Percentiles rank a stretch among this genome's conserved stretches.
These are phyloP conservation scores for Magnaporthiopsis incrustans DNA, from an alignment of 2,329 filamentous ascomycete genomes.

Conservation along the genomic window DNA sequence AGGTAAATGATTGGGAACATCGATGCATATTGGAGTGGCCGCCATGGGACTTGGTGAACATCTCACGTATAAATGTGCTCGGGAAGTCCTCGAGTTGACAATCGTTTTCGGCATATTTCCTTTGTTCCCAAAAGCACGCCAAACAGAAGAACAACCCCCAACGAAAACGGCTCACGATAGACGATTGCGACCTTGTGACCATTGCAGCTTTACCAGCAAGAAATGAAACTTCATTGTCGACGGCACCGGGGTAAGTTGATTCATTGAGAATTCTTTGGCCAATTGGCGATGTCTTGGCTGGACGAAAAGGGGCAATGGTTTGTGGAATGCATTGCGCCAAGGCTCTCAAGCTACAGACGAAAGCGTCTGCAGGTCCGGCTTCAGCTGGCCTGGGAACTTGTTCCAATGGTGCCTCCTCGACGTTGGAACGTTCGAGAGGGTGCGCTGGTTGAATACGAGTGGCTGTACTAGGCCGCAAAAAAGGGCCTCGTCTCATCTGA, in stretches of 20 bases:
- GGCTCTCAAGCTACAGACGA: not conserved
- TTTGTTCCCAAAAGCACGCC: not conserved
- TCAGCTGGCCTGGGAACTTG: too few species aligned
- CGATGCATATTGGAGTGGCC: not conserved
- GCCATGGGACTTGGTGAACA: not conserved
- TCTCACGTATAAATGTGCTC: not conserved
- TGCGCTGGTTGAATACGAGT: not conserved
- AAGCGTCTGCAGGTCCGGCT: not conserved
- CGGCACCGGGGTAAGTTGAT: not conserved
- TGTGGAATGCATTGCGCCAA: not conserved
- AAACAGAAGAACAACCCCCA: not conserved
- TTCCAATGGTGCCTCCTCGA: not conserved
- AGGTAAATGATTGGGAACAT: not conserved
- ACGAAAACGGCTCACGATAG: not conserved
- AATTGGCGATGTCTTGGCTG: not conserved
- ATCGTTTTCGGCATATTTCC: constrained; percentile 3
- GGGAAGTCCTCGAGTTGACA: not conserved
- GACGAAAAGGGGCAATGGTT: not conserved
- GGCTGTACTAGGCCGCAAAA: not conserved
- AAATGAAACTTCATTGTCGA: not conserved
- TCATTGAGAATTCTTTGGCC: not conserved
- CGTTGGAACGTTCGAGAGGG: not conserved
- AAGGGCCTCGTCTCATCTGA: not conserved
- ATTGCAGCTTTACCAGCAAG: not conserved
- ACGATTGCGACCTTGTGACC: not conserved